Evolutionary conservation across 768 basidiomycete genomes (phyloP).

Genomic region (Calocybe indica): DNA sequence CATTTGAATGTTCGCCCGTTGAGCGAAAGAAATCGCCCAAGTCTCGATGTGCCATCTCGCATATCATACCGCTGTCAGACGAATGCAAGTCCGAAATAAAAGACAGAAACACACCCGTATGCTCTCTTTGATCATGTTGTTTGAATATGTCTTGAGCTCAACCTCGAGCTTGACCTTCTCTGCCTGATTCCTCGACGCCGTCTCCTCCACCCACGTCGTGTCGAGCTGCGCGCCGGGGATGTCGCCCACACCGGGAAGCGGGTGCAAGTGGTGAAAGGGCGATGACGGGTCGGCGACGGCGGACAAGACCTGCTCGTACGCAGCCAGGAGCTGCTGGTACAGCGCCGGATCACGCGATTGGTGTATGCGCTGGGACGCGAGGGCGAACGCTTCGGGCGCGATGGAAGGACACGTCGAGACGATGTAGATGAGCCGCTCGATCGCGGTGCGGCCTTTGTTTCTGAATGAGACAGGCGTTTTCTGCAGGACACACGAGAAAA

Average conservation of each 20-base stretch:
- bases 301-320: conserved; percentile 44
- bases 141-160: conserved; percentile 90
- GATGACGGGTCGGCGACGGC: conserved; percentile 12
- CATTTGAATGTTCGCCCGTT: conserved; percentile 61
- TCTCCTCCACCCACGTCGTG: conserved; percentile 69
- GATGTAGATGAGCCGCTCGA: conserved; percentile 69
- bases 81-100: background rate
- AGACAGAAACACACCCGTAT: conserved; percentile 60
- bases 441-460: conserved; percentile 62
- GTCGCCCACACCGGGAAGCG: conserved; percentile 35
- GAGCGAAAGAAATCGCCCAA: conserved; percentile 75
- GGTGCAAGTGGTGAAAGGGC: background rate
- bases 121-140: conserved; percentile 99
- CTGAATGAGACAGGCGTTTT: background rate
- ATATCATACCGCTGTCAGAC: background rate
- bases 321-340: conserved; percentile 41
- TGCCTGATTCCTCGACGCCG: conserved; percentile 55
- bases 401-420: conserved; percentile 59
- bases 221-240: conserved; percentile 51
- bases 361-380: conserved; percentile 59
- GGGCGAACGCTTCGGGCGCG: conserved; percentile 65
- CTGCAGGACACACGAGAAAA: background rate
- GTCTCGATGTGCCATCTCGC: conserved; percentile 89
- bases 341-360: conserved; percentile 64
- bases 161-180: conserved; percentile 85